Base-by-base conservation (phyloP, 2,329 filamentous ascomycete species). In the Penicillium sp. region DNA sequence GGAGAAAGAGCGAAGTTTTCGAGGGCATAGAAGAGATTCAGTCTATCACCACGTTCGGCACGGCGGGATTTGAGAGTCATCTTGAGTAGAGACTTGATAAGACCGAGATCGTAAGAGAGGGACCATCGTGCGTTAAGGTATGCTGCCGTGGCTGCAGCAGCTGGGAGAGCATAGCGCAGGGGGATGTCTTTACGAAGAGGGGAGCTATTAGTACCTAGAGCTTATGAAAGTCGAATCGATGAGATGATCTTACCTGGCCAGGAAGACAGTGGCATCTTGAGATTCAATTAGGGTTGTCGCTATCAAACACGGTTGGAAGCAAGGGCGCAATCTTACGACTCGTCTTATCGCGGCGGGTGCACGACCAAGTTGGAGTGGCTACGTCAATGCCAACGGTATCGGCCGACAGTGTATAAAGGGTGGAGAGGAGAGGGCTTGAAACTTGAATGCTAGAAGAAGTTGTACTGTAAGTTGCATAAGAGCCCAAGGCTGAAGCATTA, bases 91-190 rank as follows among this genome's bases (percentile, higher is more conserved):
- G 82, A 81, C 36, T 78, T 80, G n/a, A 94, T 68, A 16, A 92
- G 73, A 7, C 76, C 71, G 44, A 80, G 73, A 74, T 96, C 92
- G 71, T 90, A 87, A 71, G 81, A 87, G 46, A 93, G 66, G 6
- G 84, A 82, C 59, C 82, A 83, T 72, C 85, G 87, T 43, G 89
- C 92, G 70, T 95, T 91, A 66, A 94, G 75, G 73, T 96, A 96
- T 35, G 90, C 89, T n/a, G 89, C 78, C 4, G 83, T 82, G 4
- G 89, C 89, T 33, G 83, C 82, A 46, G 85, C 83, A 16, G 88
- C 88, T 18, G 89, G 86, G 31, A 83, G 78, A 6, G 85, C 80
- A 41, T 79, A 60, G 46, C 73, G 66, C 44, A 78, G 64, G 18
- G 78, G 74, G 36, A 79, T 58, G 56, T 71, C 73, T 77, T 31